Conservation (phyloP, 2,329 filamentous ascomycete species). For the Aspergillus niger region DNA sequence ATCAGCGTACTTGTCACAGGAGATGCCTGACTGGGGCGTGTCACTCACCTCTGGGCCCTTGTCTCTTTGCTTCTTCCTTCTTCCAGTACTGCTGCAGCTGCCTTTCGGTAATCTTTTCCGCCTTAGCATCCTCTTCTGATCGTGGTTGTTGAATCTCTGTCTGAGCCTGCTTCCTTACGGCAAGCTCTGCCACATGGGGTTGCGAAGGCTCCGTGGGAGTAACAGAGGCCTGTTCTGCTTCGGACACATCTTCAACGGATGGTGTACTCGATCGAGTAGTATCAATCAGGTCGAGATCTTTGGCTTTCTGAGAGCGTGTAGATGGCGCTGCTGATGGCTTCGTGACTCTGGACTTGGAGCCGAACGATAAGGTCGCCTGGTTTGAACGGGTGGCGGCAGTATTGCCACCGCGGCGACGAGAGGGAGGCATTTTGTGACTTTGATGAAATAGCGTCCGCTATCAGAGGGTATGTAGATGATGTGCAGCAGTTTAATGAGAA, state of each 20-base stretch:
- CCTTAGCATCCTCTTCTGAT: conserved; percentile 46
- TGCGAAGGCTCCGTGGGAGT: conserved; percentile 29
- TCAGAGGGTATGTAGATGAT: not conserved
- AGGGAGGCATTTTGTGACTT: conserved; percentile 42
- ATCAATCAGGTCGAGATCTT: conserved; percentile 38
- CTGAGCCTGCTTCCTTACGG: conserved; percentile 52
- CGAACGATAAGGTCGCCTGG: conserved; percentile 66
- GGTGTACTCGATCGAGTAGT: conserved; percentile 34
- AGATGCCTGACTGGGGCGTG: not conserved
- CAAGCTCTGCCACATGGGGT: conserved; percentile 38
- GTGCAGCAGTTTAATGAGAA: not conserved
- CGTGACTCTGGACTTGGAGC: conserved; percentile 58
- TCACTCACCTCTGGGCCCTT: conserved; percentile 58
- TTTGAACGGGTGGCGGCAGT: conserved; percentile 44
- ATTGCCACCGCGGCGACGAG: conserved; percentile 40
- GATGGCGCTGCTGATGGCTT: conserved; percentile 51
- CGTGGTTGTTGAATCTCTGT: conserved; percentile 40
- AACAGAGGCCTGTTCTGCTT: conserved; percentile 31
- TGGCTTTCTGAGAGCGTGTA: conserved; percentile 35
- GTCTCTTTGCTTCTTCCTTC: conserved; percentile 67
- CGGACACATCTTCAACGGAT: conserved; percentile 23
- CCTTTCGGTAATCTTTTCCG: conserved; percentile 65
- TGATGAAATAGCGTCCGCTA: not conserved
- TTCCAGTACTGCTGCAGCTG: conserved; percentile 80
- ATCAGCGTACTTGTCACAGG: conserved; percentile 1